Base-by-base conservation (phyloP, 2,329 filamentous ascomycete genomes). In the Myotisia sp. region DNA sequence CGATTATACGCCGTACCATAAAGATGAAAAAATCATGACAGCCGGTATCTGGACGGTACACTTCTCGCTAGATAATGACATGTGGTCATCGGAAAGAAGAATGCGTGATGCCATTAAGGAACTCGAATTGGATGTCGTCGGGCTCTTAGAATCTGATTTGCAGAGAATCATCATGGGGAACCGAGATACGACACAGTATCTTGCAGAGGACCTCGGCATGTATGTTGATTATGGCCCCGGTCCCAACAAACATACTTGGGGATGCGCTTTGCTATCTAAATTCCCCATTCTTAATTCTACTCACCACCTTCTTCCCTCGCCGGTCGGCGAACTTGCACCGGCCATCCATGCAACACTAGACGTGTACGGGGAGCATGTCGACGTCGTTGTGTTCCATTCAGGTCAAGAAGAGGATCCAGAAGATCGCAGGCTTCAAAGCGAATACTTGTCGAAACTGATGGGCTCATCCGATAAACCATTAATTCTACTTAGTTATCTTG, bases 131-230 rank as follows among this genome's bases (percentile, higher is more conserved):
- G 90, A 98, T 51, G 83, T 98, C 4, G 71, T 98, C 29, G 90
- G 90, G n/a, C 71, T 98, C 13, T 70, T 98, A 1, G 90, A 98
- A 58, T 81, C 79, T 1, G 90, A 98, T 54, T 70, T 83, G 22
- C 90, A 98, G 62, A 82, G 87, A 46, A 93, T 98, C 61, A 98
- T 98, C 65, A 98, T 95, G 90, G 90, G 90, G 50, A 98, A 95
- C 62, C 80, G 90, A 45, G 90, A 98, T 54, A 80, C 83, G 6
- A 94, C 90, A 1, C 90, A 95, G 54, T 92, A 83, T 59, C 71
- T 98, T 6, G 86, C 90, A 13, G 87, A 95, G 55, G 86, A 98
- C 45, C 70, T 98, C 7, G 90, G 90, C 47, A 98, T 98, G 90
- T 98, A 94, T 52, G 86, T 92, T 32, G 90, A 98, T 62, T 94